Conservation (phyloP, 2,329 filamentous ascomycete genomes). For the Fusarium avenaceum region DNA sequence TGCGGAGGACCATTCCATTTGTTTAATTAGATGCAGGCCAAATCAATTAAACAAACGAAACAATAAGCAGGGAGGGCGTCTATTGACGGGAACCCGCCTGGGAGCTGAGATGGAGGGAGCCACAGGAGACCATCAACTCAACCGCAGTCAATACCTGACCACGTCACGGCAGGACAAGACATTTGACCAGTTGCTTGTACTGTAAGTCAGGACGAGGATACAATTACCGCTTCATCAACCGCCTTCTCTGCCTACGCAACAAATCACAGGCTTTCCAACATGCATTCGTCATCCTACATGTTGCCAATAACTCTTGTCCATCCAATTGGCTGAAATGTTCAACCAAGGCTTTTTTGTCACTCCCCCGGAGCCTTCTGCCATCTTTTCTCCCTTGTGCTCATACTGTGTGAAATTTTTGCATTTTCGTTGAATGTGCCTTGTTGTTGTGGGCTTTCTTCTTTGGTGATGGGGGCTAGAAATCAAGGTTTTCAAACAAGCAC, state of each 20-base stretch:
- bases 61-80: slow-evolving; percentile 15
- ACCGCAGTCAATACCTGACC: slow-evolving; percentile 8
- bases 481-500: slow-evolving; percentile 38
- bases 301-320: slow-evolving; percentile 22
- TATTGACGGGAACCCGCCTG: slow-evolving; percentile 35
- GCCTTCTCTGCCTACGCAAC: not conserved
- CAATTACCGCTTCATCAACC: slow-evolving; percentile 17
- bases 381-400: slow-evolving; percentile 14
- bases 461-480: slow-evolving; percentile 28
- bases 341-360: slow-evolving; percentile 24
- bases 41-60: slow-evolving; percentile 7
- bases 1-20: slow-evolving; percentile 21
- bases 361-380: slow-evolving; percentile 2
- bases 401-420: slow-evolving; percentile 38
- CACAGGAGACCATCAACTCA: slow-evolving; percentile 28
- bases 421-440: slow-evolving; percentile 21
- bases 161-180: slow-evolving; percentile 28
- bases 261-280: slow-evolving; percentile 7
- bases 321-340: slow-evolving; percentile 23
- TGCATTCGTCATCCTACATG: slow-evolving; percentile 29
- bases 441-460: slow-evolving; percentile 27
- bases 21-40: slow-evolving; percentile 10
- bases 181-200: slow-evolving; percentile 12
- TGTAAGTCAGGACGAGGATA: slow-evolving; percentile 19
- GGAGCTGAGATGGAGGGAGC: slow-evolving; percentile 22